phyloP scores from a whole-genome alignment of 2,329 filamentous ascomycete genomes.

The Nemania sp. region DNA sequence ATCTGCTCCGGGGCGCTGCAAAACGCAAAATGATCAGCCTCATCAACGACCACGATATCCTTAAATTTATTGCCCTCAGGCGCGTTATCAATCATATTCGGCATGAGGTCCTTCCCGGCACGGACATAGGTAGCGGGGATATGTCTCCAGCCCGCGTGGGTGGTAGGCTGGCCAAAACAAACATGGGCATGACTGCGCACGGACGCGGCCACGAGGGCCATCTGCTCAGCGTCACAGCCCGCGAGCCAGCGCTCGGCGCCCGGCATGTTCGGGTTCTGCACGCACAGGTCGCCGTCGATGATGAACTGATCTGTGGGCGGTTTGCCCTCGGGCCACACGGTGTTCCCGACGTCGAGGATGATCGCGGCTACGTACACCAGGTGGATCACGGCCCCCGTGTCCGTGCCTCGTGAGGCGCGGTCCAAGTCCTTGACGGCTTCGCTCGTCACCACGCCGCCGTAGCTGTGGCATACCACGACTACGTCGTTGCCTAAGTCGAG shows the following conservation, averaged over 20 bases:
- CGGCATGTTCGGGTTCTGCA: slow-evolving; percentile 10
- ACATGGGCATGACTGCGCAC: slow-evolving; percentile 19
- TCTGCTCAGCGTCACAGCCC: slow-evolving; percentile 16
- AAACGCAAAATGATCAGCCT: slow-evolving; percentile 26
- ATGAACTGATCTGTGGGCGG: slow-evolving; percentile 7
- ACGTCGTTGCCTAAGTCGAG: slow-evolving; percentile 27
- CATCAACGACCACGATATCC: slow-evolving; percentile 23
- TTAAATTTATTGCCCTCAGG: slow-evolving; percentile 26
- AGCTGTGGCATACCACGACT: slow-evolving; percentile 26
- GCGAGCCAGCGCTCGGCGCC: slow-evolving; percentile 6
- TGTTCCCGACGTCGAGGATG: slow-evolving; percentile 22
- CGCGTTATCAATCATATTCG: slow-evolving; percentile 19
- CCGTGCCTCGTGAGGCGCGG: slow-evolving; percentile 16
- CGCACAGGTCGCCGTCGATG: slow-evolving; percentile 20
- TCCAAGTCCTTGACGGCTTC: slow-evolving; percentile 28
- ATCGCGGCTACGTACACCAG: slow-evolving; percentile 29
- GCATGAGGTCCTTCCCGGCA: slow-evolving; percentile 21
- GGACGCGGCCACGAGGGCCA: slow-evolving; percentile 1
- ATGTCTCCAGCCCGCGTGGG: slow-evolving; percentile 23
- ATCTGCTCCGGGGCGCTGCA: slow-evolving; percentile 17
- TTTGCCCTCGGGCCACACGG: slow-evolving; percentile 23
- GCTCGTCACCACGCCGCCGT: slow-evolving; percentile 29
- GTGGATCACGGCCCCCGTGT: slow-evolving; percentile 21
- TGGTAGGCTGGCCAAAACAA: slow-evolving; percentile 20
- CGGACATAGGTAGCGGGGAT: slow-evolving; percentile 22